These are phyloP conservation scores for Vicia villosa DNA, from an alignment of 306 rosid genomes.

Conservation along the genomic window DNA sequence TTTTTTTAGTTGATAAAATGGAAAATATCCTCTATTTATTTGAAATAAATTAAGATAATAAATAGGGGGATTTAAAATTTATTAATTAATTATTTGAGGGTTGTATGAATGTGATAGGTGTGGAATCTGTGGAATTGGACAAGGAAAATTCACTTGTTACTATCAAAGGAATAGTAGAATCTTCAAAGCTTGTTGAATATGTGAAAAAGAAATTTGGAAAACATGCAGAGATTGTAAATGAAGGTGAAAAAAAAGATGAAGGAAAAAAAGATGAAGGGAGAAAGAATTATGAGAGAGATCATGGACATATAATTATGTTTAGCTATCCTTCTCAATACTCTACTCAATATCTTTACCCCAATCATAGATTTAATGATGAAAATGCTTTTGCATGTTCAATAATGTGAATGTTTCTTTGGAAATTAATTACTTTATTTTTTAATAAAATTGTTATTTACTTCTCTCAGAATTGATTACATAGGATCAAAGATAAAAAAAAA, in stretches of 20 bases:
- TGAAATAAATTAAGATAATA: neutral
- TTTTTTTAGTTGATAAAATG: too few species aligned
- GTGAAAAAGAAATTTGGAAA: constrained; percentile 58
- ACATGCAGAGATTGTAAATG: constrained; percentile 56
- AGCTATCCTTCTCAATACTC: constrained; percentile 67
- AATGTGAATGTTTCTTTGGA: constrained; percentile 42
- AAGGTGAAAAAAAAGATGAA: neutral
- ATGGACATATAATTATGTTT: constrained; percentile 15
- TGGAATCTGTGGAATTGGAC: constrained; percentile 53
- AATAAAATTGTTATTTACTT: neutral
- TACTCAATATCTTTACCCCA: constrained; percentile 44
- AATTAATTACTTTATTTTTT: neutral
- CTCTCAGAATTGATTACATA: neutral
- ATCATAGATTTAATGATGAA: constrained; percentile 71
- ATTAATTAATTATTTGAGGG: neutral
- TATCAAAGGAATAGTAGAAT: constrained; percentile 62
- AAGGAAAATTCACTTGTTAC: constrained; percentile 55
- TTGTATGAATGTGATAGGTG: constrained; percentile 50
- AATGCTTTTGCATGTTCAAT: constrained; percentile 68
- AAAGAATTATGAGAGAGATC: constrained; percentile 6
- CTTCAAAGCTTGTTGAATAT: constrained; percentile 42
- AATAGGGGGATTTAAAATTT: neutral
- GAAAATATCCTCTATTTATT: neutral
- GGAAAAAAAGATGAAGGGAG: neutral
- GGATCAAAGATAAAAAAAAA: too few species aligned